Conservation (phyloP, 805 yeast genomes). For the Lipomyces anomalus region DNA sequence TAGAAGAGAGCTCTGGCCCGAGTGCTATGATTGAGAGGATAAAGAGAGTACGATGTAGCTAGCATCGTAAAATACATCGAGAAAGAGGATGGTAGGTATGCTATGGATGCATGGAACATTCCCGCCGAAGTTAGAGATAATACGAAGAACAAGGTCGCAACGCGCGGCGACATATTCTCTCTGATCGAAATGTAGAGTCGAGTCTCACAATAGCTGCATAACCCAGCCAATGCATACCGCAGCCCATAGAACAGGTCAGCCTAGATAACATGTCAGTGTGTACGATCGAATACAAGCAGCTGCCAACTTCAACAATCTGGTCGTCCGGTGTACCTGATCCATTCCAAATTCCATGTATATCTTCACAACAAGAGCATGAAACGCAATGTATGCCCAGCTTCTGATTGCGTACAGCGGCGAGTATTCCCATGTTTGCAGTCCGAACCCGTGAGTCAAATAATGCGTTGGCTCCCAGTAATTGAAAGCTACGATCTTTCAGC, state of each 20-base stretch:
- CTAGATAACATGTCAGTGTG: conserved; percentile 8
- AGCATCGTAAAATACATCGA: conserved; percentile 48
- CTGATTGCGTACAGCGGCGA: conserved; percentile 84
- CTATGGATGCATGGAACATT: conserved; percentile 80
- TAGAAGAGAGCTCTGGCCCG: conserved; percentile 31
- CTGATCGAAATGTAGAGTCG: conserved; percentile 43
- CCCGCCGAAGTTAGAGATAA: conserved; percentile 67
- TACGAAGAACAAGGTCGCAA: conserved; percentile 58
- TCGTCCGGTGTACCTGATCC: conserved; percentile 8
- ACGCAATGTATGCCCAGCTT: conserved; percentile 72
- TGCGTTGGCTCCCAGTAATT: conserved; percentile 95
- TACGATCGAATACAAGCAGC: not conserved
- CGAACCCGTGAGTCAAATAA: conserved; percentile 68
- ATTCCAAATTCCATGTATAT: conserved; percentile 22
- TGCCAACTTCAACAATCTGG: not conserved
- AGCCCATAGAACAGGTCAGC: conserved; percentile 46
- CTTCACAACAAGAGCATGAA: conserved; percentile 32
- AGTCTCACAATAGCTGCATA: conserved; percentile 48
- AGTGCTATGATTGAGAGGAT: conserved; percentile 3
- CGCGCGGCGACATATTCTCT: conserved; percentile 33
- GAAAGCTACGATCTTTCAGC: conserved; percentile 39
- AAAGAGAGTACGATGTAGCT: conserved; percentile 31
- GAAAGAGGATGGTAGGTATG: conserved; percentile 77
- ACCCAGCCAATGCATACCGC: conserved; percentile 41
- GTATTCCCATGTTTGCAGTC: conserved; percentile 95